Conservation (phyloP, 768 basidiomycete species). For the Tricholoma matsutake region DNA sequence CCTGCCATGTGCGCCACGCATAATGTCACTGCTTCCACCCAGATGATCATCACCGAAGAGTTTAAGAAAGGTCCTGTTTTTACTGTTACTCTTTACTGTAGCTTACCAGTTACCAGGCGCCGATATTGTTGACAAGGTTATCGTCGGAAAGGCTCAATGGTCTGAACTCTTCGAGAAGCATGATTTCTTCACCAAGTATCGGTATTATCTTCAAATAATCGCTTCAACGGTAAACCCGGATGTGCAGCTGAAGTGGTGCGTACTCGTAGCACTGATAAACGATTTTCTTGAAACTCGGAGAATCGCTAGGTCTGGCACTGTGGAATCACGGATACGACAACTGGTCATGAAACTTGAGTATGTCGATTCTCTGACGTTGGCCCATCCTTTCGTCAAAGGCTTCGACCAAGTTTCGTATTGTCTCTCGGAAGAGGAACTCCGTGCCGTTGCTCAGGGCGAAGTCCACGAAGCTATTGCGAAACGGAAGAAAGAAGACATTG, state of each 20-base stretch:
- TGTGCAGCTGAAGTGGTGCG: constrained; percentile 91
- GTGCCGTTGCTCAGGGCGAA: constrained; percentile 85
- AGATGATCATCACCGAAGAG: constrained; percentile 94
- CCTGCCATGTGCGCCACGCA: constrained; percentile 99
- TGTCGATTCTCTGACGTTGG: constrained; percentile 86
- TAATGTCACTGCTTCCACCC: constrained; percentile 94
- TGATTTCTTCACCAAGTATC: constrained; percentile 96
- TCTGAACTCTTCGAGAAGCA: constrained; percentile 92
- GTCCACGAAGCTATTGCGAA: constrained; percentile 67
- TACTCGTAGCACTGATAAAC: constrained; percentile 3
- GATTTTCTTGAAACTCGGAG: background rate
- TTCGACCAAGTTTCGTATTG: constrained; percentile 89
- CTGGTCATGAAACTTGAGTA: constrained; percentile 98
- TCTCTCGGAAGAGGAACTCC: constrained; percentile 82
- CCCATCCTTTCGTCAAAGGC: constrained; percentile 94
- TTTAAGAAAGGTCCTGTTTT: constrained; percentile 75
- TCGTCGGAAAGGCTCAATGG: constrained; percentile 82
- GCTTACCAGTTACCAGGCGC: constrained; percentile 55
- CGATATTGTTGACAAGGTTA: constrained; percentile 91
- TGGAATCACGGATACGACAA: constrained; percentile 93
- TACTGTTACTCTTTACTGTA: background rate
- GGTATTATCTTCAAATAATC: constrained; percentile 94
- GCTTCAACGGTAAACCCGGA: constrained; percentile 84
- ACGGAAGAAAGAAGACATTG: constrained; percentile 75
- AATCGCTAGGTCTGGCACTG: constrained; percentile 74